phyloP scores from a whole-genome alignment of 75 land plant species.

The Cupressus sempervirens region DNA sequence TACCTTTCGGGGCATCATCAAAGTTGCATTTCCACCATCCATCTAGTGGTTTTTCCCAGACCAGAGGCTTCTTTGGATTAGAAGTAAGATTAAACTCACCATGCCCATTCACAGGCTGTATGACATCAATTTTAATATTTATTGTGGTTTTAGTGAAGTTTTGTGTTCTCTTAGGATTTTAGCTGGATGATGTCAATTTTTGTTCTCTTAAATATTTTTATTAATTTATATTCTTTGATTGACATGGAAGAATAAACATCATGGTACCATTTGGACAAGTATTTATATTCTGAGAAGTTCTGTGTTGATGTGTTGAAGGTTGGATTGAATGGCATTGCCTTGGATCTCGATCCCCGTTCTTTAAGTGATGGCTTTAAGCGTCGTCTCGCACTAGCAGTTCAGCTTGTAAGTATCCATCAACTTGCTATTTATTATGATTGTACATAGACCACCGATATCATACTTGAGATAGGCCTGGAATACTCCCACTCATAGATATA shows the following conservation, averaged over 20 bases:
- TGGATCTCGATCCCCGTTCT: conserved; percentile 83
- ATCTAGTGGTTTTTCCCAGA: no score
- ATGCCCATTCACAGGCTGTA: no score
- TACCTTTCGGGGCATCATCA: no score
- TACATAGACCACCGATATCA: background rate
- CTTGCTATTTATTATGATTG: background rate
- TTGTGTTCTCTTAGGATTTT: background rate
- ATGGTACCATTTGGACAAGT: background rate
- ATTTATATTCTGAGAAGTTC: background rate
- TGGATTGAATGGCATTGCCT: conserved; percentile 72
- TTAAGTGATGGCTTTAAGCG: conserved; percentile 97
- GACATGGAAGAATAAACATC: background rate
- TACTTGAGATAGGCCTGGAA: background rate
- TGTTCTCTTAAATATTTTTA: background rate
- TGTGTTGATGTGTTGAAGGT: conserved; percentile 40
- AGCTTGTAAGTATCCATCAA: conserved; percentile 47
- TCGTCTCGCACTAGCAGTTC: conserved; percentile 96
- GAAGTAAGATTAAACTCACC: no score
- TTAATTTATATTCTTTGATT: background rate
- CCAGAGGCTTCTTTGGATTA: no score
- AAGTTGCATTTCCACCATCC: no score
- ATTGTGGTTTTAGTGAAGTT: background rate
- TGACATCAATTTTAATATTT: background rate
- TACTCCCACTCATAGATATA: background rate
- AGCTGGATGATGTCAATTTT: background rate